Percentiles rank a stretch among this genome's conserved stretches.
Conservation (phyloP, 768 basidiomycete species). For the Phaeolepiota aurea region DNA sequence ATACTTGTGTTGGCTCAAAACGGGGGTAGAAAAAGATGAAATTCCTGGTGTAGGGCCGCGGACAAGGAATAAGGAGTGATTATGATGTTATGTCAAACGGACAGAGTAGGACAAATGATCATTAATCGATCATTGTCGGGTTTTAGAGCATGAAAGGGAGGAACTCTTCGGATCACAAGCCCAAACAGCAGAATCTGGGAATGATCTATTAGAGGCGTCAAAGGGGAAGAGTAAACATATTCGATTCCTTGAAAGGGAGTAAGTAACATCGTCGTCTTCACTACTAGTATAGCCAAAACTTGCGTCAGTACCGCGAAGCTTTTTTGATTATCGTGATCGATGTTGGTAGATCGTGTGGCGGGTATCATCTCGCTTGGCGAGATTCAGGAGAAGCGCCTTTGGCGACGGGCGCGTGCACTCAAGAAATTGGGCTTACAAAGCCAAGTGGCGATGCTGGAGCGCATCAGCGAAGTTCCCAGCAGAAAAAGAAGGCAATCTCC, state of each 20-base stretch:
- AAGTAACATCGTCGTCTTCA: too few relatives aligned
- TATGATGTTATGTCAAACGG: not conserved
- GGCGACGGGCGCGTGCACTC: not conserved
- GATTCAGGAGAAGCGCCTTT: not conserved
- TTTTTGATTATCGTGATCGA: slow-evolving; percentile 1
- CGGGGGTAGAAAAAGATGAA: not conserved
- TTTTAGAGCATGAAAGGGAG: too few relatives aligned
- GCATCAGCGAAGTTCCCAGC: not conserved
- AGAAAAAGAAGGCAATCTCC: not conserved
- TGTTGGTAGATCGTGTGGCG: not conserved
- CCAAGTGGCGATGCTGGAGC: slow-evolving; percentile 2
- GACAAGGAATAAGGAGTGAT: too few relatives aligned
- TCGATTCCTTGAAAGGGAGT: too few relatives aligned
- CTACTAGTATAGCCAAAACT: too few relatives aligned
- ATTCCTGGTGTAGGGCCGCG: not conserved
- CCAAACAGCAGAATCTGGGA: too few relatives aligned
- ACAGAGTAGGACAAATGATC: not conserved
- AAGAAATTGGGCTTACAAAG: too few relatives aligned
- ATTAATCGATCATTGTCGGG: not conserved
- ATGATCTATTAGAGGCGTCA: too few relatives aligned
- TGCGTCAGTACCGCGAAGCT: slow-evolving; percentile 1
- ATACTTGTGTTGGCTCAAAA: too few relatives aligned
- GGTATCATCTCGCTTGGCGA: slow-evolving; percentile 4
- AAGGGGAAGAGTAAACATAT: too few relatives aligned
- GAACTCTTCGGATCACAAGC: not conserved